phyloP scores from a whole-genome alignment of 2,329 filamentous ascomycete species.

The Penicillium sp. region DNA sequence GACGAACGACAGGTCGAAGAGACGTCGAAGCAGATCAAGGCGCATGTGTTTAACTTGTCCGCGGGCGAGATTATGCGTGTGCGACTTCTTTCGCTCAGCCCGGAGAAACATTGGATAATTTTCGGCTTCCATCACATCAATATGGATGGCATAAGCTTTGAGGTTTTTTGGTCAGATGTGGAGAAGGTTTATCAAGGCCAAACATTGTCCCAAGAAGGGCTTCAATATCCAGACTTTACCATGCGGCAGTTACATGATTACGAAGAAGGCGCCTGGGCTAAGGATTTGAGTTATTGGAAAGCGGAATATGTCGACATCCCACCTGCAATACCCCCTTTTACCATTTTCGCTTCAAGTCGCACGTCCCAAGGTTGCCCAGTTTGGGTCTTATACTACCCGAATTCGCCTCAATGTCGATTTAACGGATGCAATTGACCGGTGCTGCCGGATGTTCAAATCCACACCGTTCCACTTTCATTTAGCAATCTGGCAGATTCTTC shows the following conservation, averaged over 20 bases:
- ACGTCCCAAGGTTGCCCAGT: slow-evolving; percentile 12
- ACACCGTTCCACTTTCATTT: slow-evolving; percentile 52
- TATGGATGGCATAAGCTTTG: slow-evolving; percentile 50
- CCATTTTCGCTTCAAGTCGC: slow-evolving; percentile 13
- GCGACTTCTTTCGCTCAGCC: slow-evolving; percentile 9
- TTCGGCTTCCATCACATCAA: slow-evolving; percentile 52
- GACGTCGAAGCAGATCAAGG: slow-evolving; percentile 23
- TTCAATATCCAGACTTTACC: slow-evolving; percentile 42
- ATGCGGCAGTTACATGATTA: slow-evolving; percentile 30
- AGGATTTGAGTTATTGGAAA: slow-evolving; percentile 25
- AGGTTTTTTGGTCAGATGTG: slow-evolving; percentile 48
- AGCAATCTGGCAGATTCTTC: slow-evolving; percentile 41
- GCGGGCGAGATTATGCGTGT: slow-evolving; percentile 32
- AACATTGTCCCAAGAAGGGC: slow-evolving; percentile 17
- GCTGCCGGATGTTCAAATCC: slow-evolving; percentile 24
- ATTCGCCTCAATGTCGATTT: slow-evolving; percentile 7
- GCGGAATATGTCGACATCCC: slow-evolving; percentile 12
- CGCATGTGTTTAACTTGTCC: slow-evolving; percentile 41
- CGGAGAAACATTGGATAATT: slow-evolving; percentile 42
- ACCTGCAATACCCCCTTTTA: slow-evolving; percentile 16
- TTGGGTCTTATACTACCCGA: slow-evolving; percentile 9
- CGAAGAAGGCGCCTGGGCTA: slow-evolving; percentile 27
- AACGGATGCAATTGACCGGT: slow-evolving; percentile 13
- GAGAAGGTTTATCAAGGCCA: slow-evolving; percentile 43
- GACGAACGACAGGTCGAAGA: slow-evolving; percentile 20